Conservation (phyloP, 495 filamentous ascomycete genomes). For the Immersiella caudata region DNA sequence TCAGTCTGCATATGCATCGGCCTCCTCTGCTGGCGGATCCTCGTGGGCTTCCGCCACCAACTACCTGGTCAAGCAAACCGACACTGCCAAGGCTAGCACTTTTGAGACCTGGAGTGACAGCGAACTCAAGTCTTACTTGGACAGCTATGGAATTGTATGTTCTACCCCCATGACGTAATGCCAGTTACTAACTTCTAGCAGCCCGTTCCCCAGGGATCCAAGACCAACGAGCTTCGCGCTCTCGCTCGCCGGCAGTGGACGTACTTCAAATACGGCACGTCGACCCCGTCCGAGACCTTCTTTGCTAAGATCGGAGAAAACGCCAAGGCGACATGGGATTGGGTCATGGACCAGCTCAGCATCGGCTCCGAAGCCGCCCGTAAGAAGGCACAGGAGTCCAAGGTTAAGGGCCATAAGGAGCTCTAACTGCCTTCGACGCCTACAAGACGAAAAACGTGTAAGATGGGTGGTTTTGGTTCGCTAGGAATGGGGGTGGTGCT, state of each 20-base stretch:
- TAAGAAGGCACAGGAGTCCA: slow-evolving; percentile 51
- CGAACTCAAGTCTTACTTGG: slow-evolving; percentile 80
- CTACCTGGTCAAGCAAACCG: slow-evolving; percentile 69
- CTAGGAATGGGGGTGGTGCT: too few species aligned
- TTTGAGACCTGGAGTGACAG: slow-evolving; percentile 81
- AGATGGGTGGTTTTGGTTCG: neutral
- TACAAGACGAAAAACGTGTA: slow-evolving; percentile 10
- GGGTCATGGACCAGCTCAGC: slow-evolving; percentile 62
- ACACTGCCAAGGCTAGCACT: slow-evolving; percentile 64
- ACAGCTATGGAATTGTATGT: slow-evolving; percentile 71
- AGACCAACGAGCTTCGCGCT: slow-evolving; percentile 64
- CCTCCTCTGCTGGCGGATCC: slow-evolving; percentile 66
- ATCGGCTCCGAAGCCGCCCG: slow-evolving; percentile 66
- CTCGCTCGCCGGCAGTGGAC: slow-evolving; percentile 71
- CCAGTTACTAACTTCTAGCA: slow-evolving; percentile 11
- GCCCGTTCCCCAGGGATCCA: slow-evolving; percentile 70
- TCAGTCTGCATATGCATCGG: slow-evolving; percentile 68
- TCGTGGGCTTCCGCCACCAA: slow-evolving; percentile 76
- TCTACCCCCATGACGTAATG: neutral
- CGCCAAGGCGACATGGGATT: slow-evolving; percentile 55
- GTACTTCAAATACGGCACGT: slow-evolving; percentile 79
- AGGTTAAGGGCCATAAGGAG: slow-evolving; percentile 41
- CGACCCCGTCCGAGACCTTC: slow-evolving; percentile 63
- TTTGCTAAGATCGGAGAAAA: slow-evolving; percentile 64
- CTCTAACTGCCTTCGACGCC: slow-evolving; percentile 16